Base-by-base conservation (phyloP, 2,329 filamentous ascomycete genomes). In the Penicillium sp. region DNA sequence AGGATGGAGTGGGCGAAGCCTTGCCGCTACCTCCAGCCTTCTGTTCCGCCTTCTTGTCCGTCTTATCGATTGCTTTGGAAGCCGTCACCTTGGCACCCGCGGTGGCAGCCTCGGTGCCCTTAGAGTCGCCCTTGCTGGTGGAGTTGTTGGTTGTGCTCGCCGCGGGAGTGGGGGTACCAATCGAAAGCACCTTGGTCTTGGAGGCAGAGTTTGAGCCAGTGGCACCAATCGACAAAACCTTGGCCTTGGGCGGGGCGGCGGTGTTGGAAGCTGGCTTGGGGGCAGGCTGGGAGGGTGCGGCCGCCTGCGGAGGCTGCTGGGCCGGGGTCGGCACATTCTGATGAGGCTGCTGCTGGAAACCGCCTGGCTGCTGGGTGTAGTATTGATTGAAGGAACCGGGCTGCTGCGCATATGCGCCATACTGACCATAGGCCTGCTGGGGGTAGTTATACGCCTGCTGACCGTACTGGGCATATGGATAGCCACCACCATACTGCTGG, bases 31-130 rank as follows among this genome's bases (percentile, higher is more conserved):
- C 63, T 22, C 69, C 68, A 30, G 74, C 69, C 32, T 68, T 64
- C 26, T 51, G 37, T 13, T 64, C 60, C 6, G 76, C 70, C 37
- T 77, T 73, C 61, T 89, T 82, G 37, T 88, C 85, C 0, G 85
- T 83, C 75, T 95, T 95, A 59, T 94, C 87, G 47, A 95, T 86
- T 7, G 90, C 89, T 68, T 95, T 95, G 34, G 79, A 72, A 3
- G 89, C 90, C 2, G 83, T 73, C n/a, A 84, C 81, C 69, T 95
- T 95, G 44, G 88, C 75, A 18, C 86, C 50, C 17, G 83, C 82
- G 48, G 85, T 82, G 2, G 80, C 66, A 25, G 65, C 84, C 5
- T 59, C 63, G 36, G 65, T 18, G 11, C 64, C 62, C 45, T 62
- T 60, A 17, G 67, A 59, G 39, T 78, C 73, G 32, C 52, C 55